Percentiles rank a stretch among this genome's conserved stretches.
These are phyloP conservation scores for Calonectria fujianensis DNA, from an alignment of 2,329 filamentous ascomycete genomes.

Conservation along the genomic window DNA sequence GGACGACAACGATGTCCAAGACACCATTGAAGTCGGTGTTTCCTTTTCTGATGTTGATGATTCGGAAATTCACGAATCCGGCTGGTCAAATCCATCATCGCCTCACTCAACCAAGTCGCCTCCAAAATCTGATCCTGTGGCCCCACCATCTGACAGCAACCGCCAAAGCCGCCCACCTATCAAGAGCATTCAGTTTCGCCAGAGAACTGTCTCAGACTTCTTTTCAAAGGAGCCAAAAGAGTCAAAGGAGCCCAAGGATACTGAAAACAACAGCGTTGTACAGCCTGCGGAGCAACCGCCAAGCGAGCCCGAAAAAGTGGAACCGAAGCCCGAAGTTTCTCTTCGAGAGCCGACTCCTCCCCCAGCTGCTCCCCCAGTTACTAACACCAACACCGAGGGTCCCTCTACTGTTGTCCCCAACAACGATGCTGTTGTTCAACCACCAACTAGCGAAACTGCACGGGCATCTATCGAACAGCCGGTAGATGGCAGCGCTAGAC, in stretches of 20 bases:
- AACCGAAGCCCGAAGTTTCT: conserved; percentile 43
- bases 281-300: conserved; percentile 47
- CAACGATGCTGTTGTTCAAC: conserved; percentile 22
- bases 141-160: conserved; percentile 41
- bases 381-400: neutral
- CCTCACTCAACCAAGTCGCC: conserved; percentile 51
- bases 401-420: neutral
- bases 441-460: conserved; percentile 37
- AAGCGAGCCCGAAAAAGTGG: conserved; percentile 47
- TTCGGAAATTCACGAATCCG: conserved; percentile 53
- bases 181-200: conserved; percentile 33
- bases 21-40: conserved; percentile 75
- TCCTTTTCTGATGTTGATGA: conserved; percentile 59
- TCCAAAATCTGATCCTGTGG: conserved; percentile 42
- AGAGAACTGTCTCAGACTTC: conserved; percentile 35
- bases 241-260: neutral
- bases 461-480: conserved; percentile 33
- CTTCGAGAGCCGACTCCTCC: conserved; percentile 30
- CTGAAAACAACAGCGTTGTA: conserved; percentile 43
- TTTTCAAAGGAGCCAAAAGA: conserved; percentile 14
- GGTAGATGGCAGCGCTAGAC: conserved; percentile 38
- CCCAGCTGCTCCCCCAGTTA: neutral
- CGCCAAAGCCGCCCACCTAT: conserved; percentile 35
- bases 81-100: conserved; percentile 57
- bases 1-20: conserved; percentile 71